phyloP scores from a whole-genome alignment of 257 asterid genomes.

The Nicotiana obtusifolia region DNA sequence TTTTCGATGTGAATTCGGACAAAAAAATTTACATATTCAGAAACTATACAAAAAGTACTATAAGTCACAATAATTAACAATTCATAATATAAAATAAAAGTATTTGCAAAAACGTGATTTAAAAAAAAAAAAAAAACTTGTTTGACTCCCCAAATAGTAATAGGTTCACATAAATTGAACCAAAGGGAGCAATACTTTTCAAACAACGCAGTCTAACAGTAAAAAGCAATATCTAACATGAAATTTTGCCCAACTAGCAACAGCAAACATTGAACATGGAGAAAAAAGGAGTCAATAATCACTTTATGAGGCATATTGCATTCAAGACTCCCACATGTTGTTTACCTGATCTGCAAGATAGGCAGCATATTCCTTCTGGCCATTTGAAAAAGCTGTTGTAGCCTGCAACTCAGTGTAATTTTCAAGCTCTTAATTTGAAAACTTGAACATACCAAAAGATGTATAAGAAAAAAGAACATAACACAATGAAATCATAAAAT shows the following conservation, averaged over 20 bases:
- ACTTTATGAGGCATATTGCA: not conserved
- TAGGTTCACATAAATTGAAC: not conserved
- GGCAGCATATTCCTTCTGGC: slow-evolving; percentile 70
- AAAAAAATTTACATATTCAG: too few relatives aligned
- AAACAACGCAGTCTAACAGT: not conserved
- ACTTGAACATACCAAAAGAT: not conserved
- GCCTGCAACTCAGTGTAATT: slow-evolving; percentile 52
- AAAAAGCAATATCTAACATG: not conserved
- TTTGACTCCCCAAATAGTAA: not conserved
- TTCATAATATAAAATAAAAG: too few relatives aligned
- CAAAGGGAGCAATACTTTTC: not conserved
- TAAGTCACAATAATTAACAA: too few relatives aligned
- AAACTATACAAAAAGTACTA: too few relatives aligned
- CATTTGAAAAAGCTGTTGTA: slow-evolving; percentile 75
- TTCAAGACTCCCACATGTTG: not conserved
- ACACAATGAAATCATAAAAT: slow-evolving; percentile 1
- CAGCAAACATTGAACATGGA: not conserved
- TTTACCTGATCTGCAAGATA: slow-evolving; percentile 80
- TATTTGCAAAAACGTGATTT: too few relatives aligned
- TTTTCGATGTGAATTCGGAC: too few relatives aligned
- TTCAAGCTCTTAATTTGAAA: slow-evolving; percentile 16
- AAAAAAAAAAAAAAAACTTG: too few relatives aligned
- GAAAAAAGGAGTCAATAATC: not conserved
- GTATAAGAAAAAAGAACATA: not conserved
- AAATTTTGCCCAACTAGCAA: not conserved